Base-by-base conservation (phyloP, 192 early-diverging fungal species). In the Thamnidium elegans region DNA sequence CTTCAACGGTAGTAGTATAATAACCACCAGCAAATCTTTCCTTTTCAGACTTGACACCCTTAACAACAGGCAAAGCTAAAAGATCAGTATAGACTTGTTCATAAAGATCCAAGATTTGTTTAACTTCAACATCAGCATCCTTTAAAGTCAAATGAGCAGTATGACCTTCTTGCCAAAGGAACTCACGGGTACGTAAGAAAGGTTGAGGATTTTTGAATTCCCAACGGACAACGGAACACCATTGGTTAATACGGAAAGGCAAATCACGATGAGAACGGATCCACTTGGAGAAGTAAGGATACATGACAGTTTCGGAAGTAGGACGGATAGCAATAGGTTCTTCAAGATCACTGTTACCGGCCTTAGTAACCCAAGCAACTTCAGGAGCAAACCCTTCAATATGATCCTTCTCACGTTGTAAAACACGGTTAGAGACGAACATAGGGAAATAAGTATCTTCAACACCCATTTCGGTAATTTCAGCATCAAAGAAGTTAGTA, bases 181-280 rank as follows among this genome's bases (percentile, higher is more conserved):
- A 99, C 84, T 99, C 97, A 63, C 97, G 91, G 17, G 97, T 98
- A 53, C 97, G 86, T 67, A 99, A 74, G 87, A 99, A 99, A 53
- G 97, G 96, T 81, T 97, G 94, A 48, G 95, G 95, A 81, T 99
- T 91, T 84, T 99, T 99, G 82, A 99, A 99, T 84, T 99, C 97
- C 97, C 97, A 99, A 66, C 97, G 91, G 48, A 99, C 97, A 67
- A 99, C 96, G 70, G 93, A 95, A 83, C 93, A 94, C 97, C 97
- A 99, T 80, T 99, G 97, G 84, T 99, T 99, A 55, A 98, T 77
- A 60, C 94, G 84, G 53, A 99, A 78, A 36, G 97, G 97, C 45
- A 99, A 81, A 80, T 99, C 96, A 69, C 97, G 92, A 80, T 98
- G 91, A 62, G 88, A 91, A 59, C 93, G 90, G 67, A 99, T 90